phyloP scores from a whole-genome alignment of 2,329 filamentous ascomycete species.

The Colletotrichum somersetense region DNA sequence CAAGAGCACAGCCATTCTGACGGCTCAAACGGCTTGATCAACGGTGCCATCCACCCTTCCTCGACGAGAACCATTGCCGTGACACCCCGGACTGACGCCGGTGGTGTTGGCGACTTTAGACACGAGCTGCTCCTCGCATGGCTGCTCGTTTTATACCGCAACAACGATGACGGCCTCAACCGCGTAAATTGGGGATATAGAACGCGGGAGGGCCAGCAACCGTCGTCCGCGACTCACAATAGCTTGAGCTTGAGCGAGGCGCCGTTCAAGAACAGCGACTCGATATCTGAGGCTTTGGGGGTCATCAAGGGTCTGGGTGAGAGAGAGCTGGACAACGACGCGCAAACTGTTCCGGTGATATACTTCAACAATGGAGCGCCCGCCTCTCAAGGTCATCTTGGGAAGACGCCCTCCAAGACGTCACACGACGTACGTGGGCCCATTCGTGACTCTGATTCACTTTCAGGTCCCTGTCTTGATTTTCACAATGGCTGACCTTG shows the following conservation, averaged over 20 bases:
- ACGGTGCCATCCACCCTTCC: slow-evolving; percentile 34
- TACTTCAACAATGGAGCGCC: slow-evolving; percentile 42
- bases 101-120: slow-evolving; percentile 26
- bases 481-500: slow-evolving; percentile 20
- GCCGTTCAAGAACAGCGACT: slow-evolving; percentile 40
- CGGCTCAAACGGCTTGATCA: slow-evolving; percentile 24
- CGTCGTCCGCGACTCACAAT: slow-evolving; percentile 22
- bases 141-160: slow-evolving; percentile 45
- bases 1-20: slow-evolving; percentile 23
- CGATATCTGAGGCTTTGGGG: slow-evolving; percentile 35
- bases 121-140: slow-evolving; percentile 45
- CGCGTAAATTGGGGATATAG: slow-evolving; percentile 40
- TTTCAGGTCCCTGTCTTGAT: background rate
- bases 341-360: slow-evolving; percentile 31
- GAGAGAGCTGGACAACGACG: slow-evolving; percentile 4
- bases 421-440: slow-evolving; percentile 35
- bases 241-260: slow-evolving; percentile 36
- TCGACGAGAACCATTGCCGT: slow-evolving; percentile 37
- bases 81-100: slow-evolving; percentile 15
- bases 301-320: slow-evolving; percentile 31
- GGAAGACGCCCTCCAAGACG: slow-evolving; percentile 33
- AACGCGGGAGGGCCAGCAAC: slow-evolving; percentile 23
- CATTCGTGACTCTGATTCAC: background rate
- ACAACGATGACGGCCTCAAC: slow-evolving; percentile 43
- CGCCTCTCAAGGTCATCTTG: slow-evolving; percentile 15